phyloP scores from a whole-genome alignment of 2,329 filamentous ascomycete species.

The Ceratocystis cubensis region DNA sequence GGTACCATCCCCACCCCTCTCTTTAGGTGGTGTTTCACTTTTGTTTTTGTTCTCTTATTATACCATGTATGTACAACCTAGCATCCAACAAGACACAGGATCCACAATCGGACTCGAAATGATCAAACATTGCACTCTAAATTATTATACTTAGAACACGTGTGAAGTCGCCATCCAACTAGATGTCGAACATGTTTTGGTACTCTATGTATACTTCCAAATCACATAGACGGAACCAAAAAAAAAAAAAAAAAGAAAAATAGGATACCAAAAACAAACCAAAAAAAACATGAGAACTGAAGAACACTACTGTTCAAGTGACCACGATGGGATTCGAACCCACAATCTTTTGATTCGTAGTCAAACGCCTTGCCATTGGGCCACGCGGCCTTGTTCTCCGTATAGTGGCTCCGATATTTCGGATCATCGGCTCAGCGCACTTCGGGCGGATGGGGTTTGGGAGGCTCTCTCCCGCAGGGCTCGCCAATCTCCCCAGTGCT shows the following conservation, averaged over 20 bases:
- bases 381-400: constrained; percentile 15
- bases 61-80: neutral
- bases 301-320: neutral
- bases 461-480: no score
- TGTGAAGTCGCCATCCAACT: neutral
- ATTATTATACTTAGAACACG: neutral
- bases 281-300: neutral
- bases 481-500: no score
- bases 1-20: neutral
- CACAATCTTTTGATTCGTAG: constrained; percentile 21
- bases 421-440: neutral
- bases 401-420: neutral
- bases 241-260: neutral
- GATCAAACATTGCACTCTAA: neutral
- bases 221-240: neutral
- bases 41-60: neutral
- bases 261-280: neutral
- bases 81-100: neutral
- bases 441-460: neutral
- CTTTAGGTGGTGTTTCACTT: neutral
- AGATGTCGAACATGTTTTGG: no score
- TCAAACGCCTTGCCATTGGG: constrained; percentile 20
- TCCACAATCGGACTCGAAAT: neutral
- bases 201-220: neutral
- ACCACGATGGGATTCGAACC: constrained; percentile 20